Evolutionary conservation across 2,329 filamentous ascomycete genomes (phyloP).

Genomic region (Orbilia oligospora): DNA sequence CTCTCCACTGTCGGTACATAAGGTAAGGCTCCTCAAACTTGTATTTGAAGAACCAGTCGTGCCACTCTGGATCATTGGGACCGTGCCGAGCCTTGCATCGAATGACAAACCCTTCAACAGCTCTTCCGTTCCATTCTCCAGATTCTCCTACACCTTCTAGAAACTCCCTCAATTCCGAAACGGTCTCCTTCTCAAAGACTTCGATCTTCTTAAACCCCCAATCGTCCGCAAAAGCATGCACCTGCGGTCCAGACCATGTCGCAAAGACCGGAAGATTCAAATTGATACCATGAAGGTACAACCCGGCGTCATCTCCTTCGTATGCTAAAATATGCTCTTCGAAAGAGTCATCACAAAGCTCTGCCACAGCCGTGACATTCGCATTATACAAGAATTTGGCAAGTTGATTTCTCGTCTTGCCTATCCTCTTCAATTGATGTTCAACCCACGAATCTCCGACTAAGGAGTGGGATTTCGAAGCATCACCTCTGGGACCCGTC

Average conservation of each 20-base stretch:
- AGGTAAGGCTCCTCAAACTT: constrained; percentile 99
- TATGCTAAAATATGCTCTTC: constrained; percentile 98
- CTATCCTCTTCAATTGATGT: constrained; percentile 81
- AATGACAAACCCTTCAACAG: constrained; percentile 97
- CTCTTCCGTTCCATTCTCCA: constrained; percentile 88
- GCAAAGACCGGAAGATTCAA: constrained; percentile 92
- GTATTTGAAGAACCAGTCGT: constrained; percentile 99
- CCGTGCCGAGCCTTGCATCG: constrained; percentile 79
- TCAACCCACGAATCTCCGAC: constrained; percentile 87
- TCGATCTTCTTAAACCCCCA: constrained; percentile 96
- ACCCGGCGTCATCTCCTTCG: constrained; percentile 82
- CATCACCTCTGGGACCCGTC: constrained; percentile 82
- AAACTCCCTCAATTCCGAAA: constrained; percentile 81
- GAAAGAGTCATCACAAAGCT: constrained; percentile 95
- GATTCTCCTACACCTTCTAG: constrained; percentile 88
- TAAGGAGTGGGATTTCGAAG: constrained; percentile 82
- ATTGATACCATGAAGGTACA: constrained; percentile 97
- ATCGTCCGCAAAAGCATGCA: constrained; percentile 87
- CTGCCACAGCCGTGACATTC: constrained; percentile 94
- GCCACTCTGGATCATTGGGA: constrained; percentile 73
- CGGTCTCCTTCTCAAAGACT: constrained; percentile 81
- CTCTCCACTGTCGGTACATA: constrained; percentile 98
- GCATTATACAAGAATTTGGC: constrained; percentile 80
- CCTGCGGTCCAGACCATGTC: constrained; percentile 85
- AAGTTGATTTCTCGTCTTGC: constrained; percentile 83